Percentiles rank a stretch among this genome's conserved stretches.
Evolutionary conservation across 1,284 basidiomycete genomes (phyloP).

Genomic region (Wallemia ichthyophaga): DNA sequence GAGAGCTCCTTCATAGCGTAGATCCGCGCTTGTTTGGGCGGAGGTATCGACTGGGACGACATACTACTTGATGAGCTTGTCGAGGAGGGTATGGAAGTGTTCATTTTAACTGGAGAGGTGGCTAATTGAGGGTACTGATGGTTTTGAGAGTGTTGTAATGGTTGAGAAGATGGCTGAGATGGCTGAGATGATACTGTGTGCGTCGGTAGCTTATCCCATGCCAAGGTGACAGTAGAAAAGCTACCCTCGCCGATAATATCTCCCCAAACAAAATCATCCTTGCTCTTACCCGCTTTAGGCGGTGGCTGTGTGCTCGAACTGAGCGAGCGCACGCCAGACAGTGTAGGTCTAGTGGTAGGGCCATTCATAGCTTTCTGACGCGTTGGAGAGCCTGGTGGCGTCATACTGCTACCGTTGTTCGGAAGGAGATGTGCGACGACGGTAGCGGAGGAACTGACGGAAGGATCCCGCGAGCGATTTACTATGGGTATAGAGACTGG

Average conservation of each 20-base stretch:
- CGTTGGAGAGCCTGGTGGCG: not conserved
- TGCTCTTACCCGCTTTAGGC: not conserved
- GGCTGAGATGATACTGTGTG: not conserved
- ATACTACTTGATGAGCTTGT: not conserved
- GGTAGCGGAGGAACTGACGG: not conserved
- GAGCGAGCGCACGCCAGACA: not conserved
- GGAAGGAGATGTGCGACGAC: not conserved
- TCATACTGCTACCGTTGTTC: too few species aligned
- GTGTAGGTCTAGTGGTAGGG: not conserved
- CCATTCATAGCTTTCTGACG: not conserved
- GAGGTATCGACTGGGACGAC: not conserved
- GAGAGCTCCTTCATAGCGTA: constrained; percentile 1
- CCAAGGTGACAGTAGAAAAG: not conserved
- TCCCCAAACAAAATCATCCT: constrained; percentile 1
- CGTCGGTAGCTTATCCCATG: not conserved
- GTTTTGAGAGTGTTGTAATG: not conserved
- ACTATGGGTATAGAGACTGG: not conserved
- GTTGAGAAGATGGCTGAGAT: not conserved
- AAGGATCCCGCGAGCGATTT: not conserved
- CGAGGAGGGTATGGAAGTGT: not conserved
- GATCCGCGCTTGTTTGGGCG: not conserved
- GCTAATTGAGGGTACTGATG: too few species aligned
- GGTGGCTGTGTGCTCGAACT: not conserved
- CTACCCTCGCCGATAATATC: constrained; percentile 1
- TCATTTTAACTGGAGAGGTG: not conserved